Percentiles rank a stretch among this genome's conserved stretches.
These are phyloP conservation scores for Coemansia sp. DNA, from an alignment of 192 early-diverging fungal species.

Conservation along the genomic window DNA sequence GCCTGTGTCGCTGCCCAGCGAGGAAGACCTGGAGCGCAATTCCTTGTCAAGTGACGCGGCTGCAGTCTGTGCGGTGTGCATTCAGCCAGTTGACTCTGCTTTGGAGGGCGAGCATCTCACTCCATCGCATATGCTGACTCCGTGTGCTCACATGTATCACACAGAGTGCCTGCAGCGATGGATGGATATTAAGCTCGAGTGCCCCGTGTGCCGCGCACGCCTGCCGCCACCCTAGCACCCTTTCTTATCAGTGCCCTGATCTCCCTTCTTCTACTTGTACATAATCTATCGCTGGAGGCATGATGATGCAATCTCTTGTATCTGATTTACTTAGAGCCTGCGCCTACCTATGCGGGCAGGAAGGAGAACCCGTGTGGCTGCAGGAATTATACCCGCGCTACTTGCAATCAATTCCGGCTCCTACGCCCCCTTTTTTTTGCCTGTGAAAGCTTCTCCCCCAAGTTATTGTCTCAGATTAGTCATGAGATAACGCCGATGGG, in stretches of 20 bases:
- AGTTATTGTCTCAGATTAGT: neutral
- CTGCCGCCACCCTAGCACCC: slow-evolving; percentile 57
- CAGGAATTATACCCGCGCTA: slow-evolving; percentile 1
- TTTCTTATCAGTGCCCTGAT: neutral
- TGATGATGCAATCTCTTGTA: neutral
- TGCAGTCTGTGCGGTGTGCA: slow-evolving; percentile 9
- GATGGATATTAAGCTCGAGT: slow-evolving; percentile 81
- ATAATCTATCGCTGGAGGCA: neutral
- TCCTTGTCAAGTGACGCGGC: neutral
- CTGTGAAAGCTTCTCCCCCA: neutral
- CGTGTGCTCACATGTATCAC: slow-evolving; percentile 78
- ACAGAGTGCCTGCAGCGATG: slow-evolving; percentile 67
- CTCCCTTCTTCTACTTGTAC: neutral
- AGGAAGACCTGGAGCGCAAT: slow-evolving; percentile 29
- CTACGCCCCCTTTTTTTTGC: neutral
- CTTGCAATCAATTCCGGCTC: neutral
- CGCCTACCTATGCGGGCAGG: neutral
- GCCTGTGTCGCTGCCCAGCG: slow-evolving; percentile 51
- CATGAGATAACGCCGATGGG: neutral
- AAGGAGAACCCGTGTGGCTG: neutral
- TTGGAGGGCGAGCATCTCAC: neutral
- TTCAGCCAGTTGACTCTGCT: neutral
- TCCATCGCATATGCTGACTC: slow-evolving; percentile 69
- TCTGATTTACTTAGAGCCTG: neutral
- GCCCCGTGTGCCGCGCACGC: slow-evolving; percentile 63